phyloP scores from a whole-genome alignment of 192 early-diverging fungal species.

The Dissophora globulifera region DNA sequence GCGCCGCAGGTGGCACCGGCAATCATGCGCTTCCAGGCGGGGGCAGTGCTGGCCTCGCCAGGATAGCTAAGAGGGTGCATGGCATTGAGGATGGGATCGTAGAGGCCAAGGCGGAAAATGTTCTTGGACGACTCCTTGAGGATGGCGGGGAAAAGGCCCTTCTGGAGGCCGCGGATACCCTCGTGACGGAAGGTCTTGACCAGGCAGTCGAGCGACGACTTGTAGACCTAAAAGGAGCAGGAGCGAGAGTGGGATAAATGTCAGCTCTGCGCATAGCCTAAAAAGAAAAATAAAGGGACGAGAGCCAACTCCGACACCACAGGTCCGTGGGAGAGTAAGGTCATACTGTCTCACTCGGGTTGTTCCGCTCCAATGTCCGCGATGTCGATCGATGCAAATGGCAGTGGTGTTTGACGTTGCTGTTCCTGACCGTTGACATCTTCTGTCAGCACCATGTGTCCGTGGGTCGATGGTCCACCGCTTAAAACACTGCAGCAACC shows the following conservation, averaged over 20 bases:
- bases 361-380: too few species aligned
- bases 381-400: too few species aligned
- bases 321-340: background rate
- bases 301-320: too few species aligned
- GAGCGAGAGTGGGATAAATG: background rate
- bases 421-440: background rate
- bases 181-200: conserved; percentile 73
- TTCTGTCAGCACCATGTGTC: background rate
- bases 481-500: too few species aligned
- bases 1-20: conserved; percentile 78
- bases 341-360: background rate
- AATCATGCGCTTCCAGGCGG: conserved; percentile 81
- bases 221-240: conserved; percentile 58
- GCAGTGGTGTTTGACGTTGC: too few species aligned
- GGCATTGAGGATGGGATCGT: conserved; percentile 73
- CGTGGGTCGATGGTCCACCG: too few species aligned
- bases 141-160: conserved; percentile 77
- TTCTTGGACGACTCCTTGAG: conserved; percentile 79
- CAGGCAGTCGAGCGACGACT: conserved; percentile 72
- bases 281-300: too few species aligned
- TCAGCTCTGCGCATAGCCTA: too few species aligned
- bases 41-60: conserved; percentile 59
- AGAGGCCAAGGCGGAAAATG: conserved; percentile 77
- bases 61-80: conserved; percentile 62
- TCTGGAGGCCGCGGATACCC: conserved; percentile 75